Percentiles rank a stretch among this genome's conserved stretches.
phyloP scores from a whole-genome alignment of 1,284 basidiomycete species.

The Chalciporus piperatoides region DNA sequence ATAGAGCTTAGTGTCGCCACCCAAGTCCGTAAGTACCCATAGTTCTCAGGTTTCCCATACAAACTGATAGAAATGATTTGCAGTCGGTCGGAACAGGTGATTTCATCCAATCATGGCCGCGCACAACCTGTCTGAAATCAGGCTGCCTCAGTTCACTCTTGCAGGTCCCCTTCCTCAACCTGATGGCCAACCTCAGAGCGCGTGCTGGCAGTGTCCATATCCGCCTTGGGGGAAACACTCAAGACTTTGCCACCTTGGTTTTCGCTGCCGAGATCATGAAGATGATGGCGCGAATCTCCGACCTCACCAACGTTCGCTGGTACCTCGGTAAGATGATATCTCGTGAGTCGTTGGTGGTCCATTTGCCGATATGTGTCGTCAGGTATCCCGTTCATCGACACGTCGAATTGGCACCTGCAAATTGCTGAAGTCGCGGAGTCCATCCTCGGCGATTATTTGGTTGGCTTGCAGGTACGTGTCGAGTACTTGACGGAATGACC shows the following conservation, averaged over 20 bases:
- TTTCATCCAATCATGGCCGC: background rate
- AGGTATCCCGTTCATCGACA: slow-evolving; percentile 17
- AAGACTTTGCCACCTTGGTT: slow-evolving; percentile 46
- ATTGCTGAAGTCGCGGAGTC: slow-evolving; percentile 15
- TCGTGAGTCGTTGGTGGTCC: background rate
- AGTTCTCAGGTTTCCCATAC: too few relatives aligned
- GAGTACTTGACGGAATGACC: too few relatives aligned
- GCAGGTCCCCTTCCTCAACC: slow-evolving; percentile 53
- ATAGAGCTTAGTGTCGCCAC: slow-evolving; percentile 52
- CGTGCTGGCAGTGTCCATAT: slow-evolving; percentile 46
- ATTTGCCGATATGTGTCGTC: background rate
- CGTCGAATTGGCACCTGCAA: slow-evolving; percentile 11
- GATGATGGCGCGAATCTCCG: slow-evolving; percentile 15
- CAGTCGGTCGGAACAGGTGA: slow-evolving; percentile 20
- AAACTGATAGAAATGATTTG: too few relatives aligned
- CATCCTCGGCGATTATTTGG: too few relatives aligned
- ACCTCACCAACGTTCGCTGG: slow-evolving; percentile 14
- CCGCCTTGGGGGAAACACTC: slow-evolving; percentile 63
- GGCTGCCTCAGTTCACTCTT: slow-evolving; percentile 32
- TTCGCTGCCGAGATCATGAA: slow-evolving; percentile 15
- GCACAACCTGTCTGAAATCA: slow-evolving; percentile 14
- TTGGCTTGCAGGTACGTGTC: too few relatives aligned
- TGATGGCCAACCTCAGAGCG: slow-evolving; percentile 48
- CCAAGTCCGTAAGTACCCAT: slow-evolving; percentile 38
- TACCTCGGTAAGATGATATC: slow-evolving; percentile 10